Evolutionary conservation across 108 stramenopile species (phyloP), one percentile per base, ranked within the genome.

Genomic region (Tribonema minus): DNA sequence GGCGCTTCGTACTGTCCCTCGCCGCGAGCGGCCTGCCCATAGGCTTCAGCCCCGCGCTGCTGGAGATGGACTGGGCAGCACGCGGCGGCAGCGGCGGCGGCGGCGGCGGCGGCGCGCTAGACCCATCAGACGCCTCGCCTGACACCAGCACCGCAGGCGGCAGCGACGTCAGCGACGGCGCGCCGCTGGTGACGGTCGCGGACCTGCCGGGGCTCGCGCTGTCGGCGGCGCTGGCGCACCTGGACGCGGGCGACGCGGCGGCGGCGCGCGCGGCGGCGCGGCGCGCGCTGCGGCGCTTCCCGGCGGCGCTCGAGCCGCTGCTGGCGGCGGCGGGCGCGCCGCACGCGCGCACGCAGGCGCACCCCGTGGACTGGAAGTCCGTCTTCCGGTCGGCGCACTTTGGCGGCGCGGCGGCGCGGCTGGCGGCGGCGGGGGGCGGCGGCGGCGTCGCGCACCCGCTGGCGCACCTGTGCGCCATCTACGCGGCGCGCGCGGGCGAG

Each of bases 131-230:
- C 9, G 46, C 2, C 0, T 46, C 20, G 9, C 23, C 46, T 12
- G 46, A 46, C 23, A 15, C 20, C 15, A 23, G 15, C 23, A 2
- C 46, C 46, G 15, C 23, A 23, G 20, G 46, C 27, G 32, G 26
- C 26, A n/a, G 3, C 63, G 32, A 29, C 26, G 20, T 32, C 63
- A 28, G 46, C 46, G 15, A 54, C 41, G 33, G 6, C 9, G 23
- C 2, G n/a, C 35, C 7, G 27, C 39, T 20, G n/a, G 60, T 68
- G 3, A 82, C 81, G 20, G 72, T 82, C 2, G 61, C 54, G 33
- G 81, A 72, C 39, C n/a, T 82, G 71, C 81, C 81, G 37, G 71
- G 71, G 5, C 58, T 82, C 1, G 54, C 71, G 40, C 61, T 73
- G 46, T 73, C 72, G 6, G 63, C 15, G 9, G 60, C 72, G 27